These are phyloP conservation scores for Clausena lansium DNA, from an alignment of 345 rosid species.

Conservation along the genomic window DNA sequence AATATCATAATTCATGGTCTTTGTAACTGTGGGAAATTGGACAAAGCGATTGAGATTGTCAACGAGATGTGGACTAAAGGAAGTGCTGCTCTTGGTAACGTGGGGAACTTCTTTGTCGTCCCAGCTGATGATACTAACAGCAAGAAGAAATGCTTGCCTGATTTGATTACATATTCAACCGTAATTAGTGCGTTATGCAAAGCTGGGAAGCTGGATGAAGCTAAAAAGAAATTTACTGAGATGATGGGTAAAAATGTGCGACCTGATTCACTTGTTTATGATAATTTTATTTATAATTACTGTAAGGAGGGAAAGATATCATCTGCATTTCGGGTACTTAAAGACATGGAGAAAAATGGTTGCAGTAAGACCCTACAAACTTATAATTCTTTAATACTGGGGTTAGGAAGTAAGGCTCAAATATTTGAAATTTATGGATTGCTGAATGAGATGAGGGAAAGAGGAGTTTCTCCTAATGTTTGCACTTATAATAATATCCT, in stretches of 20 bases:
- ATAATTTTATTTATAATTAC: constrained; percentile 69
- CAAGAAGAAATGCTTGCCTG: constrained; percentile 69
- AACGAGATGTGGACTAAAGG: constrained; percentile 80
- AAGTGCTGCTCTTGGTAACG: constrained; percentile 85
- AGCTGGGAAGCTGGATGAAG: constrained; percentile 78
- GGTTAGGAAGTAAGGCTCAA: constrained; percentile 75
- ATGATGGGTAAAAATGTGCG: constrained; percentile 68
- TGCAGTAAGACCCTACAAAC: constrained; percentile 77
- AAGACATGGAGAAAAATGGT: constrained; percentile 94
- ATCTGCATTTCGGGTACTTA: constrained; percentile 90
- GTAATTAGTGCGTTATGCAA: constrained; percentile 75
- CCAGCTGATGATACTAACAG: constrained; percentile 61
- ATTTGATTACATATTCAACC: constrained; percentile 75
- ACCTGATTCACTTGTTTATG: constrained; percentile 74
- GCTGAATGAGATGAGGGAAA: constrained; percentile 94
- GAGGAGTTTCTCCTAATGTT: constrained; percentile 76
- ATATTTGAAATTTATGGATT: constrained; percentile 89
- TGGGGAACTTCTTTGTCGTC: constrained; percentile 74
- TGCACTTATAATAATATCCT: constrained; percentile 75
- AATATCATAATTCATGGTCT: constrained; percentile 85
- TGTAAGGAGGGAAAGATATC: constrained; percentile 90
- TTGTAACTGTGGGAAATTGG: constrained; percentile 70
- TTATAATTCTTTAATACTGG: constrained; percentile 80
- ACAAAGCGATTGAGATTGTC: constrained; percentile 83
- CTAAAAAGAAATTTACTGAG: constrained; percentile 71